These are phyloP conservation scores for Diplocarpon rosae DNA, from an alignment of 2,329 filamentous ascomycete genomes.

Conservation along the genomic window DNA sequence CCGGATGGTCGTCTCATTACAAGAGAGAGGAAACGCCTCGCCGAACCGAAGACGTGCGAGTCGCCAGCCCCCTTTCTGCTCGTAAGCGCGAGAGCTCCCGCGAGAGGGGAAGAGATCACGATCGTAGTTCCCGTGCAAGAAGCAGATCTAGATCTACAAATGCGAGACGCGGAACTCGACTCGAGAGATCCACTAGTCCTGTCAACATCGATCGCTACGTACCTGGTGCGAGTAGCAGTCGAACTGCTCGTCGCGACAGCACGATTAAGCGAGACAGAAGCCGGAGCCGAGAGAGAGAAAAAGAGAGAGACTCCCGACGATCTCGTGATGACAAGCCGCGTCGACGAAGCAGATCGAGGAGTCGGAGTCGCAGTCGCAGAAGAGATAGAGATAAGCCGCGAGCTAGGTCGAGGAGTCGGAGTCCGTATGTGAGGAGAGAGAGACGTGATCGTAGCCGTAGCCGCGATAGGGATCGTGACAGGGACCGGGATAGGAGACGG, in stretches of 20 bases:
- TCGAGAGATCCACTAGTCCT: conserved; percentile 26
- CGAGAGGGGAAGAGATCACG: conserved; percentile 24
- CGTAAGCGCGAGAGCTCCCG: conserved; percentile 25
- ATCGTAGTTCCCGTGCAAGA: conserved; percentile 25
- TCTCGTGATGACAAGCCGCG: conserved; percentile 10
- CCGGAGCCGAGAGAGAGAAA: conserved; percentile 17
- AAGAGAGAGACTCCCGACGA: conserved; percentile 14
- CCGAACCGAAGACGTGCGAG: conserved; percentile 12
- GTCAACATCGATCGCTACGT: conserved; percentile 27
- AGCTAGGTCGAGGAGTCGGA: conserved; percentile 13
- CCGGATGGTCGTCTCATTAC: conserved; percentile 28
- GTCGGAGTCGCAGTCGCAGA: conserved; percentile 15
- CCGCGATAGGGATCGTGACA: conserved; percentile 14
- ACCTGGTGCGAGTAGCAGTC: conserved; percentile 17
- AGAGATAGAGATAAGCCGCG: conserved; percentile 13
- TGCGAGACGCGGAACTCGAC: conserved; percentile 20
- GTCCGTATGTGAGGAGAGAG: conserved; percentile 10
- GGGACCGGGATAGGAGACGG: conserved; percentile 3
- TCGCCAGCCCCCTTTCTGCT: conserved; percentile 18
- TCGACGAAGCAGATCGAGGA: conserved; percentile 13
- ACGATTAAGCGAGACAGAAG: conserved; percentile 20
- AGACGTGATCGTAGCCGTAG: conserved; percentile 17
- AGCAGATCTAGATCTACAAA: conserved; percentile 20
- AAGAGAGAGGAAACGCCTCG: conserved; percentile 12
- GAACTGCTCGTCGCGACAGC: conserved; percentile 19